Conservation (phyloP, 495 filamentous ascomycete genomes). For the Penicillium ochrochloron region DNA sequence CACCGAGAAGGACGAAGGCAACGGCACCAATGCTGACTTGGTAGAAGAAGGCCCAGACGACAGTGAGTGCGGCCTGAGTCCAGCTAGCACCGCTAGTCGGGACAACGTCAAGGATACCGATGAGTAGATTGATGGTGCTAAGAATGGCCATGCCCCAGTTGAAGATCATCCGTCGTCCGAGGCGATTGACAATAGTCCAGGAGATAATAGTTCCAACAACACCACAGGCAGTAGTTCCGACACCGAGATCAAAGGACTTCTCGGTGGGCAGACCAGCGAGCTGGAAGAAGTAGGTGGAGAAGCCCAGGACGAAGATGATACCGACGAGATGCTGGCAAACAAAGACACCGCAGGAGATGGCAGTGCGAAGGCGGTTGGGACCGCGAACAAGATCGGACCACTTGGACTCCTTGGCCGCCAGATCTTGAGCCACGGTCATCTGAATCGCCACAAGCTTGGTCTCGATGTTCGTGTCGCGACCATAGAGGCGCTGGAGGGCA, state of each 20-base stretch:
- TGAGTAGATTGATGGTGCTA: not conserved
- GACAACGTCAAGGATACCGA: not conserved
- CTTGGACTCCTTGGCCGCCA: not conserved
- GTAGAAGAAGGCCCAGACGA: not conserved
- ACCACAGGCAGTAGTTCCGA: not conserved
- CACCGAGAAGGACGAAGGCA: constrained; percentile 1
- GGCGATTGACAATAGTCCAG: not conserved
- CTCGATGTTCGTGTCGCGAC: not conserved
- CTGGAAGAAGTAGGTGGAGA: constrained; percentile 1
- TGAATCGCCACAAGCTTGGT: not conserved
- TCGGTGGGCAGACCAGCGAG: not conserved
- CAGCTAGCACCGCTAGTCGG: not conserved
- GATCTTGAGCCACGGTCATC: not conserved
- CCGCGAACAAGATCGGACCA: not conserved
- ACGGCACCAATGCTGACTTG: not conserved
- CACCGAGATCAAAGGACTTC: not conserved
- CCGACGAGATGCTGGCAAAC: not conserved
- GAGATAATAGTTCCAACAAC: not conserved
- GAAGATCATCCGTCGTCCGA: not conserved
- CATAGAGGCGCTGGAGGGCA: not conserved
- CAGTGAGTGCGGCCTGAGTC: not conserved
- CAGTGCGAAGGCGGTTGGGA: not conserved
- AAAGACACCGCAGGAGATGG: not conserved
- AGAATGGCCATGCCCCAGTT: not conserved
- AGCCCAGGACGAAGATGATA: not conserved